Conservation (phyloP, 2,329 filamentous ascomycete species). For the Microdochium nivale region DNA sequence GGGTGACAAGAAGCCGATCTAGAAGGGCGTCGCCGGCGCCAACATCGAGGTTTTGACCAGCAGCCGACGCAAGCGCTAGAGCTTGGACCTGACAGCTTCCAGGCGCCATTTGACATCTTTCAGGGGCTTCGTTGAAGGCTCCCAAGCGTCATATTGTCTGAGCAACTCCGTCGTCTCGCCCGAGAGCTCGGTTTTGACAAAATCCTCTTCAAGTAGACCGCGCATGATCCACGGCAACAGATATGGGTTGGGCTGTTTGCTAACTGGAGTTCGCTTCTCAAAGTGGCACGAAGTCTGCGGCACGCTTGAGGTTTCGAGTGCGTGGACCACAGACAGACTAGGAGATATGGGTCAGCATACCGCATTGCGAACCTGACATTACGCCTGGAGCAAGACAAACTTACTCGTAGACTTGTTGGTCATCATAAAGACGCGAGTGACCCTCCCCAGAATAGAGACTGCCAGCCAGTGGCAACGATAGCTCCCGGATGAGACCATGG, state of each 20-base stretch:
- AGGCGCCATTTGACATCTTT: slow-evolving; percentile 95
- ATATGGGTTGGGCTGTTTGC: slow-evolving; percentile 61
- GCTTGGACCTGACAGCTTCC: slow-evolving; percentile 81
- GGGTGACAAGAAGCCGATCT: not conserved
- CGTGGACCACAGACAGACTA: slow-evolving; percentile 60
- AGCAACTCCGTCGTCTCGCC: slow-evolving; percentile 72
- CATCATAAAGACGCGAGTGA: slow-evolving; percentile 88
- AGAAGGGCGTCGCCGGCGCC: not conserved
- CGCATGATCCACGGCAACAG: slow-evolving; percentile 94
- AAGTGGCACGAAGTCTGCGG: slow-evolving; percentile 15
- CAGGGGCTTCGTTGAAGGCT: slow-evolving; percentile 77
- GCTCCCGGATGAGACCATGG: slow-evolving; percentile 84
- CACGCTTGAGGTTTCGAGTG: slow-evolving; percentile 60
- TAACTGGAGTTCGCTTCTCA: not conserved
- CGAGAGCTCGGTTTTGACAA: slow-evolving; percentile 73
- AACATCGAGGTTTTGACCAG: not conserved
- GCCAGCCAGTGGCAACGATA: slow-evolving; percentile 81
- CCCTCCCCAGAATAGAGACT: slow-evolving; percentile 88
- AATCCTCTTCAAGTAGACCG: slow-evolving; percentile 82
- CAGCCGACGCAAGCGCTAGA: slow-evolving; percentile 29
- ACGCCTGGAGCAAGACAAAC: slow-evolving; percentile 13
- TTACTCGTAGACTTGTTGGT: slow-evolving; percentile 73
- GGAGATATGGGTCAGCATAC: not conserved
- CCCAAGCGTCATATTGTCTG: slow-evolving; percentile 90
- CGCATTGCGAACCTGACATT: not conserved